Conservation (phyloP, 2,329 filamentous ascomycete species). For the Pseudocercospora vitis region DNA sequence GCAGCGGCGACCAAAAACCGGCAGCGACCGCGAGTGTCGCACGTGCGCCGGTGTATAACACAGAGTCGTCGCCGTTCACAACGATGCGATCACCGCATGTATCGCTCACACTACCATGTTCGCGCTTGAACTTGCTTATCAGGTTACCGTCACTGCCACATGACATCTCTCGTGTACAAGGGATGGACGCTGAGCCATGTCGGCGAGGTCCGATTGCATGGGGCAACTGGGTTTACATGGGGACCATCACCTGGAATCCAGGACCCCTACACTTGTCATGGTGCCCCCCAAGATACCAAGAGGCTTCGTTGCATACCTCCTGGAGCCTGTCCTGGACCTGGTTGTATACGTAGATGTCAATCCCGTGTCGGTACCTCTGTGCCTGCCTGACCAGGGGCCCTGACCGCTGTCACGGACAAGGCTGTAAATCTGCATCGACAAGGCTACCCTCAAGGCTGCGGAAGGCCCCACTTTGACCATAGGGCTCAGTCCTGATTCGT, state of each 20-base stretch:
- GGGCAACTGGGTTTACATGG: not conserved
- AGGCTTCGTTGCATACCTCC: not conserved
- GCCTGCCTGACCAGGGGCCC: not conserved
- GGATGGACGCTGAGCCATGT: not conserved
- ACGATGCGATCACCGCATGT: not conserved
- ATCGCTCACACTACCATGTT: not conserved
- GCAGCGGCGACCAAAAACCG: no score
- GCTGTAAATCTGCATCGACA: not conserved
- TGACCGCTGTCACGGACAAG: not conserved
- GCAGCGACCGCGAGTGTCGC: not conserved
- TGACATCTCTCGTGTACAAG: not conserved
- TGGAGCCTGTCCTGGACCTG: not conserved
- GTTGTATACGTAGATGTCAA: not conserved
- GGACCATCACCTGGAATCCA: not conserved
- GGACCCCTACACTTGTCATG: not conserved
- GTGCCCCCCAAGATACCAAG: not conserved
- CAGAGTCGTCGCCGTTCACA: no score
- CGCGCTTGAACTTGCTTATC: not conserved
- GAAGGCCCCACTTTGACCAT: not conserved
- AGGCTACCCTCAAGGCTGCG: not conserved
- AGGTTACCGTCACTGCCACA: not conserved
- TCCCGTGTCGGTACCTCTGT: constrained; percentile 2
- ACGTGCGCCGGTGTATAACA: not conserved
- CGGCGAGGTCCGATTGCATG: not conserved
- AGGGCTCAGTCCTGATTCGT: not conserved